Evolutionary conservation across 495 filamentous ascomycete species (phyloP).

Genomic region (Niebla homalea): DNA sequence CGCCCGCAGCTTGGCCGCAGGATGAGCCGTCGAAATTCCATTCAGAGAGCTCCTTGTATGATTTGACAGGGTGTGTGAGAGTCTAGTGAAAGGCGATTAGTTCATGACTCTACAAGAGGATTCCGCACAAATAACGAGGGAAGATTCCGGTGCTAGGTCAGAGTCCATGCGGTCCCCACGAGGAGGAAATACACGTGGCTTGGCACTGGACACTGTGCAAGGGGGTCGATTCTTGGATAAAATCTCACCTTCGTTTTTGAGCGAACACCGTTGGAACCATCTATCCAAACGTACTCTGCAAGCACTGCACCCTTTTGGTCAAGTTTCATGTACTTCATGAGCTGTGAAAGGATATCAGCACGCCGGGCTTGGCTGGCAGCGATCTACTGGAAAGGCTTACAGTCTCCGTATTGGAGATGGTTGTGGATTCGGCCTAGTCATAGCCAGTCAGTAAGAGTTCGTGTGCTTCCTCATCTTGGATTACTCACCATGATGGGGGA

Average conservation of each 20-base stretch:
- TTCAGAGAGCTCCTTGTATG: slow-evolving; percentile 75
- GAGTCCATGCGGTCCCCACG: not conserved
- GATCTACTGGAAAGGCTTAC: slow-evolving; percentile 30
- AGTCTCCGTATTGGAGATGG: slow-evolving; percentile 58
- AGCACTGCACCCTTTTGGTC: slow-evolving; percentile 75
- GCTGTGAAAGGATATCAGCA: slow-evolving; percentile 33
- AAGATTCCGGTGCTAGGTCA: not conserved
- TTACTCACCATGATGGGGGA: slow-evolving; percentile 15
- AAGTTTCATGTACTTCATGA: slow-evolving; percentile 82
- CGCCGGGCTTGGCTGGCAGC: not conserved
- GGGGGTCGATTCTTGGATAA: slow-evolving; percentile 1
- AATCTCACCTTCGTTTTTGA: slow-evolving; percentile 76
- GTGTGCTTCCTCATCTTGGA: not conserved
- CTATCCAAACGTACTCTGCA: slow-evolving; percentile 98
- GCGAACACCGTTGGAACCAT: slow-evolving; percentile 59
- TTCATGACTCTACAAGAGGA: not conserved
- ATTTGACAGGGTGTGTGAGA: slow-evolving; percentile 48
- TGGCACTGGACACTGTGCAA: not conserved
- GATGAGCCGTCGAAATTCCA: slow-evolving; percentile 99
- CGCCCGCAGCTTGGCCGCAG: slow-evolving; percentile 83
- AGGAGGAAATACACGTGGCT: not conserved
- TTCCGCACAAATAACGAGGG: not conserved
- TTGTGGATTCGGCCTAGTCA: slow-evolving; percentile 38
- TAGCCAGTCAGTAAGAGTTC: not conserved
- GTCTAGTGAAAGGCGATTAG: slow-evolving; percentile 43